phyloP scores from a whole-genome alignment of 805 yeast genomes.

The Dipodascus geniculatus region DNA sequence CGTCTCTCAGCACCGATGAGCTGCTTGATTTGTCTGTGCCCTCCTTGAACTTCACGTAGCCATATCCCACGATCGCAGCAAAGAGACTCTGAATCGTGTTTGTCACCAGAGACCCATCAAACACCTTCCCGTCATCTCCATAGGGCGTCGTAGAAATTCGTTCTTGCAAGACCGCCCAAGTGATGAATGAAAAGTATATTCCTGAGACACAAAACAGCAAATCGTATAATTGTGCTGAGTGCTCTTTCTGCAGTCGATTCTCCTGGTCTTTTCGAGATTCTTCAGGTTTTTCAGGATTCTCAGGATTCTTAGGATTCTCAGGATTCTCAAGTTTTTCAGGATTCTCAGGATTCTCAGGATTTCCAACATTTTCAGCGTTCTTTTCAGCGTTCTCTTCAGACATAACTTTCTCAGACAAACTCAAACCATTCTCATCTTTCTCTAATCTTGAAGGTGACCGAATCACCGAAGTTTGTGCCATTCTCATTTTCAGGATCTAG shows the following conservation, averaged over 20 bases:
- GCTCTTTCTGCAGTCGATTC: neutral
- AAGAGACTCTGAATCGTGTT: conserved; percentile 62
- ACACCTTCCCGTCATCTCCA: conserved; percentile 41
- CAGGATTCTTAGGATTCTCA: conserved; percentile 67
- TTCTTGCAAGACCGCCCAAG: conserved; percentile 92
- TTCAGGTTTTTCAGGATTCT: conserved; percentile 90
- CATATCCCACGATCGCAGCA: conserved; percentile 57
- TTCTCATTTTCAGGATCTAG: no score
- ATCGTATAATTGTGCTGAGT: neutral
- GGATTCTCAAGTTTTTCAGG: neutral
- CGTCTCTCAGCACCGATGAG: conserved; percentile 20
- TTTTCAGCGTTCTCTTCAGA: no score
- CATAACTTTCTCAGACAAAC: no score
- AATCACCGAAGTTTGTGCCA: neutral
- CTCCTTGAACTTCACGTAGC: conserved; percentile 35
- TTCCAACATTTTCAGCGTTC: no score
- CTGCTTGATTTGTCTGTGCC: conserved; percentile 15
- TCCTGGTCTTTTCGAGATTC: conserved; percentile 50
- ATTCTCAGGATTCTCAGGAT: no score
- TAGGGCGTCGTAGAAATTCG: conserved; percentile 69
- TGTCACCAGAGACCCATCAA: conserved; percentile 70
- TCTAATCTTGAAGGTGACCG: neutral
- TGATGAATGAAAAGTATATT: conserved; percentile 72
- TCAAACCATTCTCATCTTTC: no score
- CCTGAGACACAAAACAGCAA: conserved; percentile 37